Conservation (phyloP, 345 rosid species). For the Turritis glabra region DNA sequence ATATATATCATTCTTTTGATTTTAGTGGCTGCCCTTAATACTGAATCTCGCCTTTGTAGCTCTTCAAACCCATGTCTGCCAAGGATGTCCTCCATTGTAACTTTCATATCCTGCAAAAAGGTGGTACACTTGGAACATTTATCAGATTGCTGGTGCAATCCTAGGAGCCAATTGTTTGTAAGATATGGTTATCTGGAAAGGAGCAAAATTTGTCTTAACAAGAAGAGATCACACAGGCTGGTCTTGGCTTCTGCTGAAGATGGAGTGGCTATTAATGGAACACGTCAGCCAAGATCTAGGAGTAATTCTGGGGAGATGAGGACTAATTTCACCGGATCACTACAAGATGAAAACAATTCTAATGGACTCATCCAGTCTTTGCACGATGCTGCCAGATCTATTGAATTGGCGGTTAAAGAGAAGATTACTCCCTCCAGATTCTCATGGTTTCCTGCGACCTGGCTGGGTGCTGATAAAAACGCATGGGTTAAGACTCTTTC, state of each 20-base stretch:
- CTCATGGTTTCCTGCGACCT: conserved; percentile 77
- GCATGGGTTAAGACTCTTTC: conserved; percentile 84
- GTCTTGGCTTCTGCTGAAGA: conserved; percentile 71
- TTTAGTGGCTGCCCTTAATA: conserved; percentile 26
- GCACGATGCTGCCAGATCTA: conserved; percentile 82
- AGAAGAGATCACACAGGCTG: conserved; percentile 45
- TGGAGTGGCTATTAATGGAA: conserved; percentile 71
- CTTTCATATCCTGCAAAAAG: conserved; percentile 46
- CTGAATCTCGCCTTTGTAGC: conserved; percentile 46
- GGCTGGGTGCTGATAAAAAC: conserved; percentile 76
- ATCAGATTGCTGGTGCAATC: conserved; percentile 53
- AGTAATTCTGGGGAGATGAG: conserved; percentile 54
- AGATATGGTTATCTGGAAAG: conserved; percentile 44
- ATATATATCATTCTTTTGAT: neutral
- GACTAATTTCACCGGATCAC: conserved; percentile 54
- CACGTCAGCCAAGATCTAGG: conserved; percentile 45
- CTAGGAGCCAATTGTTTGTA: conserved; percentile 48
- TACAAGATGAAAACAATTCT: conserved; percentile 59
- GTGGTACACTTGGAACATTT: conserved; percentile 40
- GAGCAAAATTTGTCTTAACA: conserved; percentile 30
- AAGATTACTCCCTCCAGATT: conserved; percentile 53
- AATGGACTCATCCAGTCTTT: conserved; percentile 76
- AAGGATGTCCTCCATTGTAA: conserved; percentile 40
- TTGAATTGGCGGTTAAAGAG: conserved; percentile 77
- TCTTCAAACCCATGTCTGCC: conserved; percentile 51